These are phyloP conservation scores for Penicillium sp. DNA, from an alignment of 2,329 filamentous ascomycete genomes.

Conservation along the genomic window DNA sequence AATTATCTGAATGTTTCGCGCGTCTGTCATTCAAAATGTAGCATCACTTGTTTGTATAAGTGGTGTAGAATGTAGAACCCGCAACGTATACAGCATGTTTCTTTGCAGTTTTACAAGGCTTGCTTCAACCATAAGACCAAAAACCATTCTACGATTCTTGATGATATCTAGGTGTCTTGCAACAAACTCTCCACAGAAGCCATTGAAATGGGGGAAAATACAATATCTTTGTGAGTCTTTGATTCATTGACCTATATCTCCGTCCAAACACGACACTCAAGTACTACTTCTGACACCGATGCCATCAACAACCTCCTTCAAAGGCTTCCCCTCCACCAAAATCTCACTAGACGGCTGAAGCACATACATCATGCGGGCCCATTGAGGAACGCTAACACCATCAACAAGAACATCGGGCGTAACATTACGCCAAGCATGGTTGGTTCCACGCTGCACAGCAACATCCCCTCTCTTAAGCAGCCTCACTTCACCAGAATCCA, in stretches of 20 bases:
- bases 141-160: no score
- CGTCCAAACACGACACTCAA: neutral
- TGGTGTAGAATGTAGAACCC: no score
- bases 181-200: no score
- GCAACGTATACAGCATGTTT: no score
- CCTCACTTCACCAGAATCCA: slow-evolving; percentile 52
- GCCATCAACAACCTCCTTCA: slow-evolving; percentile 33
- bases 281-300: slow-evolving; percentile 25
- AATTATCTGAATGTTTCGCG: neutral
- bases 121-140: no score
- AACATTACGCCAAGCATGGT: slow-evolving; percentile 42
- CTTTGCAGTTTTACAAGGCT: no score
- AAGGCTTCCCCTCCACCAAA: slow-evolving; percentile 21
- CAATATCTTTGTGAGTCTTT: no score
- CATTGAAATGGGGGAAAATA: no score
- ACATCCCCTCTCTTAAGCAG: slow-evolving; percentile 53
- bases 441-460: slow-evolving; percentile 51
- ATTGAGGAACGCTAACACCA: slow-evolving; percentile 16
- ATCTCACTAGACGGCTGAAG: slow-evolving; percentile 25
- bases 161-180: no score
- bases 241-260: no score
- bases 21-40: no score
- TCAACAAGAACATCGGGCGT: slow-evolving; percentile 21
- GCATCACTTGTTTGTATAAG: no score
- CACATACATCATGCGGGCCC: slow-evolving; percentile 33